Evolutionary conservation across 1,284 basidiomycete species (phyloP).

Genomic region (Bothia castanella): DNA sequence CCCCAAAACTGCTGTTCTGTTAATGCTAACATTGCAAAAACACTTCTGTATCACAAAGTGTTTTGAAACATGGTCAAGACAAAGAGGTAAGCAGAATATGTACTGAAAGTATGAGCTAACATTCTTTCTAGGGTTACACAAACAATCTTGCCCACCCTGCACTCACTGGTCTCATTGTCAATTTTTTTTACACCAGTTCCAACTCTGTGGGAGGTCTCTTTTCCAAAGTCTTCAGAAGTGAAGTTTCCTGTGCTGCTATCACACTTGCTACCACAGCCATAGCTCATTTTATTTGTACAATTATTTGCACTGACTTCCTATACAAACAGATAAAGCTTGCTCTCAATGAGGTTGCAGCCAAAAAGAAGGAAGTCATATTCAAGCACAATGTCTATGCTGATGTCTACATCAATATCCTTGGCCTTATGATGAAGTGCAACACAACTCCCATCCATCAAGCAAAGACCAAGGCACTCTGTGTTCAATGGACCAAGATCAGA

Average conservation of each 20-base stretch:
- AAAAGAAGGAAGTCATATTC: slow-evolving; percentile 8
- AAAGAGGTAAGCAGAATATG: background rate
- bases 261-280: background rate
- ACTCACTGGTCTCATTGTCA: background rate
- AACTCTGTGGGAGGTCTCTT: background rate
- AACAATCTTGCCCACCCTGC: background rate
- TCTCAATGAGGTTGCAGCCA: background rate
- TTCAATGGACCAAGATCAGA: background rate
- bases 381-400: slow-evolving; percentile 7
- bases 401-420: slow-evolving; percentile 2
- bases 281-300: background rate
- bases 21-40: background rate
- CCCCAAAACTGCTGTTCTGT: background rate
- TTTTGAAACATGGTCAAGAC: background rate
- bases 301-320: background rate
- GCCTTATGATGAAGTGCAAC: slow-evolving; percentile 8
- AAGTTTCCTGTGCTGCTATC: background rate
- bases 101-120: no score
- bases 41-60: background rate
- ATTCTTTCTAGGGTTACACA: background rate
- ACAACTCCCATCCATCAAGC: slow-evolving; percentile 1
- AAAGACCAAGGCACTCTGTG: slow-evolving; percentile 3
- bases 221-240: background rate
- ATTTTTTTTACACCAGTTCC: background rate
- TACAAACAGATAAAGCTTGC: background rate